Conservation (phyloP, 768 basidiomycete genomes). For the Leccinum barrowsii region DNA sequence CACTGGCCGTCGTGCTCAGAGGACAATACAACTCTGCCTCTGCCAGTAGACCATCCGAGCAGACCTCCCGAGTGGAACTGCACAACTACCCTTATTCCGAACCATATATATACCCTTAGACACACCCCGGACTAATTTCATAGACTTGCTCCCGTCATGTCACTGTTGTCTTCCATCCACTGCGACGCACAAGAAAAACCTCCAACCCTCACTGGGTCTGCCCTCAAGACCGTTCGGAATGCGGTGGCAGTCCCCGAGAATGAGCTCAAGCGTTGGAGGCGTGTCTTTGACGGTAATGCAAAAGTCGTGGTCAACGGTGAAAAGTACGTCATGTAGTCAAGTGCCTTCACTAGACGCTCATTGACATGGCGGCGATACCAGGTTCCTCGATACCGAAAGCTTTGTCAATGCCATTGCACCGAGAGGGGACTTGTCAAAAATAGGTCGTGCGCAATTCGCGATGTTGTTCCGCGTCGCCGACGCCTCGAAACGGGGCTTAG, state of each 20-base stretch:
- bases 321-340: slow-evolving; percentile 54
- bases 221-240: slow-evolving; percentile 62
- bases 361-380: slow-evolving; percentile 30
- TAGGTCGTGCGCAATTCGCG: slow-evolving; percentile 83
- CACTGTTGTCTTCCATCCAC: slow-evolving; percentile 41
- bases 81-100: slow-evolving; percentile 18
- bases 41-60: slow-evolving; percentile 8
- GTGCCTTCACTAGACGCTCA: slow-evolving; percentile 20
- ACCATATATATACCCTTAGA: slow-evolving; percentile 36
- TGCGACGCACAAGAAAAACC: slow-evolving; percentile 44
- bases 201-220: slow-evolving; percentile 47
- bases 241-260: slow-evolving; percentile 71
- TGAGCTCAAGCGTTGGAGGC: slow-evolving; percentile 85
- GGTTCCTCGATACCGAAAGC: slow-evolving; percentile 80
- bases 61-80: slow-evolving; percentile 14
- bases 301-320: slow-evolving; percentile 69
- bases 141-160: slow-evolving; percentile 33
- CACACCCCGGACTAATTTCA: slow-evolving; percentile 26
- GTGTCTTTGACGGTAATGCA: slow-evolving; percentile 83
- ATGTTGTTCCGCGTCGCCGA: slow-evolving; percentile 91
- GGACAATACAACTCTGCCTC: slow-evolving; percentile 5
- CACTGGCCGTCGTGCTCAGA: background rate
- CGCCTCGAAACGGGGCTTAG: slow-evolving; percentile 64
- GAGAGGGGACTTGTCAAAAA: slow-evolving; percentile 76
- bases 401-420: slow-evolving; percentile 97